These are phyloP conservation scores for Zygosaccharomyces kombuchaensis DNA, from an alignment of 805 yeast genomes.

Conservation along the genomic window DNA sequence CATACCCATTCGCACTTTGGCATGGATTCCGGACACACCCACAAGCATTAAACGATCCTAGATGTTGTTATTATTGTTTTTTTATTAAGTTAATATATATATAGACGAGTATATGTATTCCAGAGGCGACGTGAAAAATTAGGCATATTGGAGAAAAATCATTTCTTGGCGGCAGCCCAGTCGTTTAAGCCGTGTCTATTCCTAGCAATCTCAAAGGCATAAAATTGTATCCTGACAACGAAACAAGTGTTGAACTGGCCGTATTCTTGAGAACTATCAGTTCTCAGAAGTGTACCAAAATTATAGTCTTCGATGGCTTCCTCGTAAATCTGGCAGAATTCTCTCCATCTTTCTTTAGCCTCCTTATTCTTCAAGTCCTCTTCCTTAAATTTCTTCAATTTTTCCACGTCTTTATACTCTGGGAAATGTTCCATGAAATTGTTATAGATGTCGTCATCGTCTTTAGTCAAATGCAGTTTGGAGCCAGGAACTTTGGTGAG, in stretches of 20 bases:
- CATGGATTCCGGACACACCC: constrained; percentile 18
- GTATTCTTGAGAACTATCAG: constrained; percentile 68
- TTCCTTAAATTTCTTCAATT: constrained; percentile 59
- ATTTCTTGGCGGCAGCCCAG: constrained; percentile 56
- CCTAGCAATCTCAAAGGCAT: constrained; percentile 91
- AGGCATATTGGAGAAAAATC: background rate
- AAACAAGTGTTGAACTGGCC: constrained; percentile 80
- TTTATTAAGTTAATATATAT: background rate
- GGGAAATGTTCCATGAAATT: constrained; percentile 72
- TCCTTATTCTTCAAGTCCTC: constrained; percentile 71
- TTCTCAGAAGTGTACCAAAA: constrained; percentile 89
- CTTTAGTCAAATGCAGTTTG: constrained; percentile 63
- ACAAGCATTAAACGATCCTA: constrained; percentile 15
- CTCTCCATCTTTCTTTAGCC: constrained; percentile 91
- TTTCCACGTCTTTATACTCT: constrained; percentile 65
- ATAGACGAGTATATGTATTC: background rate
- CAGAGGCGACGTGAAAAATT: background rate
- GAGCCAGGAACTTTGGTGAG: constrained; percentile 75
- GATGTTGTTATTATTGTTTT: background rate
- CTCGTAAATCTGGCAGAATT: constrained; percentile 76
- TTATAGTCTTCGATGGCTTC: constrained; percentile 80
- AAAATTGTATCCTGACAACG: constrained; percentile 89
- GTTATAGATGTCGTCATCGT: constrained; percentile 65
- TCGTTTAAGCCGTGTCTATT: constrained; percentile 87
- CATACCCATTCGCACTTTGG: constrained; percentile 24